These are phyloP conservation scores for Hypoxylon sp. DNA, from an alignment of 2,329 filamentous ascomycete genomes.

Conservation along the genomic window DNA sequence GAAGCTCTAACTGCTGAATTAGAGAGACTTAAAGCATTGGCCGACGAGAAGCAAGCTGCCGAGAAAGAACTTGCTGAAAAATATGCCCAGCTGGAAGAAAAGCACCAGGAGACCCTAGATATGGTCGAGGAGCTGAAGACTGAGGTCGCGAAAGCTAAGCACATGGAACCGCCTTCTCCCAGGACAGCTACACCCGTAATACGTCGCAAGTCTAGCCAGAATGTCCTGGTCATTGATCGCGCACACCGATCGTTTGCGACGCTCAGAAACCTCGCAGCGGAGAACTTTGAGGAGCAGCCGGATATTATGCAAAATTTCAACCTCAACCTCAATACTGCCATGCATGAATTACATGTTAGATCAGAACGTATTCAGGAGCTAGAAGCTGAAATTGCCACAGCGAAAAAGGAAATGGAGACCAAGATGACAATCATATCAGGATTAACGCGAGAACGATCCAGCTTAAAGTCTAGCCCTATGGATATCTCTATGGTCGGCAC, in stretches of 20 bases:
- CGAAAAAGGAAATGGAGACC: conserved; percentile 96
- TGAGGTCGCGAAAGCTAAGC: conserved; percentile 84
- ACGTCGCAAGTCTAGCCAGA: conserved; percentile 93
- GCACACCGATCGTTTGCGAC: conserved; percentile 93
- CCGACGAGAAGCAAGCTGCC: conserved; percentile 82
- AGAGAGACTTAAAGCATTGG: conserved; percentile 77
- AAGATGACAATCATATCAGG: conserved; percentile 98
- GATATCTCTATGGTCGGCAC: conserved; percentile 92
- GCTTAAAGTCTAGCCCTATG: conserved; percentile 85
- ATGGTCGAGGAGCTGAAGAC: conserved; percentile 93
- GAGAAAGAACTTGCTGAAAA: conserved; percentile 81
- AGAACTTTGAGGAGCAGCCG: conserved; percentile 85
- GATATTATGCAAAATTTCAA: conserved; percentile 95
- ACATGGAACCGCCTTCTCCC: conserved; percentile 71
- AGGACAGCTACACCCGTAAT: conserved; percentile 82
- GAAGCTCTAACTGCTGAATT: conserved; percentile 74
- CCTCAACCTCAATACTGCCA: conserved; percentile 88
- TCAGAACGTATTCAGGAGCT: conserved; percentile 92
- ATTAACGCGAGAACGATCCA: conserved; percentile 91
- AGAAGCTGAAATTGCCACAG: conserved; percentile 84
- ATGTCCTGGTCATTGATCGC: conserved; percentile 87
- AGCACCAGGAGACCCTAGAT: conserved; percentile 85
- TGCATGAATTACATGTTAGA: conserved; percentile 89
- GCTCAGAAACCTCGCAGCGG: conserved; percentile 87
- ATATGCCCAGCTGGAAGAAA: conserved; percentile 85